Base-by-base conservation (phyloP, 495 filamentous ascomycete genomes). In the Lasiosphaeria ovina region DNA sequence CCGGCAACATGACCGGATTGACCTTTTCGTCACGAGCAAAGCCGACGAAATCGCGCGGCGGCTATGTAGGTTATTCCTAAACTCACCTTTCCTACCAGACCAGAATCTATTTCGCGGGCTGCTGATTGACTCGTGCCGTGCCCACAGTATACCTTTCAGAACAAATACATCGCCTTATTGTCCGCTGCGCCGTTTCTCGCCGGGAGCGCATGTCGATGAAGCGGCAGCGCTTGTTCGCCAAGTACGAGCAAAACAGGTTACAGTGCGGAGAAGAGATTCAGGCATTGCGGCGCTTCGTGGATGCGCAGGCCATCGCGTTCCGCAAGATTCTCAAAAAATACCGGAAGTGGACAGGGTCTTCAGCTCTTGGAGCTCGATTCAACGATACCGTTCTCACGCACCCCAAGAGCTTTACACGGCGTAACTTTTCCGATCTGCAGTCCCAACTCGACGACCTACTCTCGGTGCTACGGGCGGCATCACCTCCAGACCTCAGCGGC, bases 321-420 rank as follows among this genome's bases (percentile, higher is more conserved):
- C 79, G 77, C 60, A 91, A 91, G 72, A 83, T 91, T 5, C 74
- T 90, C 57, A 91, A 91, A 70, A 91, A 91, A 68, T 90, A 91
- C 74, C 76, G 75, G 75, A 89, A 88, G 74, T 91, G 88, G 88
- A 90, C 88, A 7, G 79, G 83, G 35, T 88, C 86, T 11, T 73
- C 74, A 16, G 72, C 77, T 1, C 75, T 91, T 7, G 83, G 77
- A 57, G 70, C 71, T 47, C 82, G 85, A 44, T 88, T 90, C 69
- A 77, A 76, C 50, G 74, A 81, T 10, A 78, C 83, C 50, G 67
- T 89, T 7, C 70, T 87, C 33, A 70, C 75, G 31, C 67, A 79
- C 49, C 85, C 83, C 1, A 83, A 85, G 60, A 87, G 83, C 69
- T 89, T 91, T 70, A 82, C 82, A 12, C 80, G 72, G 35, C 71